These are phyloP conservation scores for Alternaria panax DNA, from an alignment of 2,329 filamentous ascomycete genomes.

Conservation along the genomic window DNA sequence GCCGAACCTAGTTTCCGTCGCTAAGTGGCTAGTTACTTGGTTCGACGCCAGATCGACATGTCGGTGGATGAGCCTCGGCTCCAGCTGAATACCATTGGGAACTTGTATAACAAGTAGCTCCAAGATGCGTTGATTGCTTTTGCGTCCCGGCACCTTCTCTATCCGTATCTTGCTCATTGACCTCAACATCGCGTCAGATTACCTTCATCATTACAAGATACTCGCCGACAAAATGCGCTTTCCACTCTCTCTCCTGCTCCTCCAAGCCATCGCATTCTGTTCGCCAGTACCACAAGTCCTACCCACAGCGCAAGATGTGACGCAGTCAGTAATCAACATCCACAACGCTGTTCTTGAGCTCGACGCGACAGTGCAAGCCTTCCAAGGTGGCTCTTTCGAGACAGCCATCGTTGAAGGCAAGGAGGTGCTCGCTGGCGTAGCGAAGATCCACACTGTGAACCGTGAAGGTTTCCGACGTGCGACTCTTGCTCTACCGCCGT, in stretches of 20 bases:
- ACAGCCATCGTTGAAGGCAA: constrained; percentile 23
- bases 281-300: neutral
- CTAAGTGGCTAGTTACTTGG: neutral
- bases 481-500: constrained; percentile 12
- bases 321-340: constrained; percentile 20
- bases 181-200: neutral
- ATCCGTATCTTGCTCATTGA: neutral
- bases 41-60: neutral
- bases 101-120: neutral
- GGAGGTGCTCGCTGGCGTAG: constrained; percentile 23
- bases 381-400: constrained; percentile 9
- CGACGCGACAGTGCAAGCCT: constrained; percentile 14
- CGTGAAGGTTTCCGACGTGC: constrained; percentile 24
- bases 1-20: neutral
- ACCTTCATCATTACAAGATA: neutral
- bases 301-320: constrained; percentile 8
- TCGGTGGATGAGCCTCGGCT: neutral
- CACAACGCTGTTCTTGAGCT: constrained; percentile 22
- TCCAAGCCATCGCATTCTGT: constrained; percentile 4
- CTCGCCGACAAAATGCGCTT: neutral
- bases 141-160: neutral
- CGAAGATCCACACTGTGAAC: constrained; percentile 27
- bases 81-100: neutral
- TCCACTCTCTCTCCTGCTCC: neutral
- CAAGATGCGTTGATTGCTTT: neutral